Percentiles rank a stretch among this genome's conserved stretches.
phyloP scores from a whole-genome alignment of 257 asterid genomes.

The Solanum microdontum region DNA sequence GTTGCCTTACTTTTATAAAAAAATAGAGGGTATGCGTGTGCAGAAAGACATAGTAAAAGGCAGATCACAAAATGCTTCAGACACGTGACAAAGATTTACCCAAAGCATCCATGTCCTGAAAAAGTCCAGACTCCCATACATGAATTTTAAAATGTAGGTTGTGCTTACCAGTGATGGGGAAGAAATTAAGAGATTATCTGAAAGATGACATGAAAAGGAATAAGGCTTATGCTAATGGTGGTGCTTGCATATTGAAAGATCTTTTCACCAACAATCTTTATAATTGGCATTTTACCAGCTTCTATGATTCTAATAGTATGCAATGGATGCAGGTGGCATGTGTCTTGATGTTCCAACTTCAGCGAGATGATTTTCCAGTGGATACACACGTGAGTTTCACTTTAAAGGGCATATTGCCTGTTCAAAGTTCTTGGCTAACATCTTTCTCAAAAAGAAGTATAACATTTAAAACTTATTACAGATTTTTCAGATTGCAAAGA shows the following conservation, averaged over 20 bases:
- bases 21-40: not conserved
- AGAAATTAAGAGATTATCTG: not conserved
- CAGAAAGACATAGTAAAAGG: not conserved
- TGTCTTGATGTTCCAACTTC: slow-evolving; percentile 80
- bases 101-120: not conserved
- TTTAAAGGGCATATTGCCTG: not conserved
- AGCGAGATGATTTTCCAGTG: slow-evolving; percentile 75
- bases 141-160: not conserved
- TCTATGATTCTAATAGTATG: slow-evolving; percentile 4
- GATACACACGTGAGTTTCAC: slow-evolving; percentile 69
- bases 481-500: slow-evolving; percentile 75
- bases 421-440: not conserved
- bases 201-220: not conserved
- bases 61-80: not conserved
- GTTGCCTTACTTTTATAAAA: not conserved
- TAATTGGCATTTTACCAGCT: not conserved
- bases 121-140: not conserved
- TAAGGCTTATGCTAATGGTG: not conserved
- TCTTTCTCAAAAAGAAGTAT: not conserved
- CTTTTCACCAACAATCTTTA: not conserved
- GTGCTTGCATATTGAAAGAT: not conserved
- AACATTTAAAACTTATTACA: slow-evolving; percentile 12
- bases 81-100: not conserved
- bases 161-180: not conserved
- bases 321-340: slow-evolving; percentile 64